Evolutionary conservation across 192 early-diverging fungal genomes (phyloP).

Genomic region (Coemansia sp.): DNA sequence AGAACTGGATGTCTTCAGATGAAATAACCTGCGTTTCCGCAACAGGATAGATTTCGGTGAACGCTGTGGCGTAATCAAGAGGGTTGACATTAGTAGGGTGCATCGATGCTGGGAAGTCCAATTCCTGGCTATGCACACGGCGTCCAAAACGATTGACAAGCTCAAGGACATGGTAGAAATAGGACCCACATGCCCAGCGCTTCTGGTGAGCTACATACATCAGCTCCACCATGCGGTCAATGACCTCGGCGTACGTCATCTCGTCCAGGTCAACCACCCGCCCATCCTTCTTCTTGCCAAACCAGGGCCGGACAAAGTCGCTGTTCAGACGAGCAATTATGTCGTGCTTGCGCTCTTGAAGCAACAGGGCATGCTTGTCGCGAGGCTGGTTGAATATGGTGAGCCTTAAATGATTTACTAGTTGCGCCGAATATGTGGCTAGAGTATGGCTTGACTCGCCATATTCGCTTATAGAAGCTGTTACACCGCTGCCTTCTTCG

Average conservation of each 20-base stretch:
- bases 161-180: slow-evolving; percentile 73
- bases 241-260: slow-evolving; percentile 92
- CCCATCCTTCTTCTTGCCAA: slow-evolving; percentile 79
- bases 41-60: slow-evolving; percentile 9
- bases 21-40: slow-evolving; percentile 9
- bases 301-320: slow-evolving; percentile 81
- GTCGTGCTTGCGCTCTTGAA: slow-evolving; percentile 68
- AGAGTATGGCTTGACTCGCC: slow-evolving; percentile 94
- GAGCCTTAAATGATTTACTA: slow-evolving; percentile 81
- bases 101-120: not conserved
- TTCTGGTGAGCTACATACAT: slow-evolving; percentile 73
- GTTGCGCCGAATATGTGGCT: slow-evolving; percentile 74
- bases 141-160: slow-evolving; percentile 83
- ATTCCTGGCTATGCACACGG: slow-evolving; percentile 31
- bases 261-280: slow-evolving; percentile 76
- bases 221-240: slow-evolving; percentile 76
- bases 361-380: slow-evolving; percentile 70
- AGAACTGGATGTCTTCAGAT: slow-evolving; percentile 38
- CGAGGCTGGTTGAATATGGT: slow-evolving; percentile 78
- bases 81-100: not conserved
- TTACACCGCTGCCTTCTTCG: slow-evolving; percentile 74
- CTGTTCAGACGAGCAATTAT: slow-evolving; percentile 75
- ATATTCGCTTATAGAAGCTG: slow-evolving; percentile 84
- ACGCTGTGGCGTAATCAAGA: slow-evolving; percentile 16
- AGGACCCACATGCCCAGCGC: slow-evolving; percentile 79